phyloP scores from a whole-genome alignment of 306 rosid genomes.

The Trifolium subterraneum region DNA sequence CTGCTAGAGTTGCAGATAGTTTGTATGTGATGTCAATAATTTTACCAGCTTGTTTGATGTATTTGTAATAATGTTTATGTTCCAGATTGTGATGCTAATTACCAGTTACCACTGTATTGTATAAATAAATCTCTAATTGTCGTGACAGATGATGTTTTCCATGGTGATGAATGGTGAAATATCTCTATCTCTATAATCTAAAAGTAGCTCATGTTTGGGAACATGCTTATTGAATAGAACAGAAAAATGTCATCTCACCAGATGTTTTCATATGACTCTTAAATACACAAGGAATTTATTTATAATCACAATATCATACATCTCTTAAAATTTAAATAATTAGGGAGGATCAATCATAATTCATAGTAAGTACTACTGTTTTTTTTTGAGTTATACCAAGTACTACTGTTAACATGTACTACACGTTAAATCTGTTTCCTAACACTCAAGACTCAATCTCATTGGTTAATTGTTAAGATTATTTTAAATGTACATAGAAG shows the following conservation, averaged over 20 bases:
- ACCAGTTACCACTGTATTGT: neutral
- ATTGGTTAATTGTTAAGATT: too few relatives aligned
- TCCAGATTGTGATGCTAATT: neutral
- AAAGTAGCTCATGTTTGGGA: neutral
- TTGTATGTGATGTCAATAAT: constrained; percentile 16
- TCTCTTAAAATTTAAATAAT: too few relatives aligned
- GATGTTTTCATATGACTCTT: too few relatives aligned
- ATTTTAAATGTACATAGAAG: too few relatives aligned
- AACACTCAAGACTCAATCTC: too few relatives aligned
- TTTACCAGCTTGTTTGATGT: constrained; percentile 14
- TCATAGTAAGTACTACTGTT: too few relatives aligned
- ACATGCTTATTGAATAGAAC: neutral
- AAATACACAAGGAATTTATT: too few relatives aligned
- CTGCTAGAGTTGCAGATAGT: constrained; percentile 14
- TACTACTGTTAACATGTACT: too few relatives aligned
- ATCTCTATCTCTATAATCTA: neutral
- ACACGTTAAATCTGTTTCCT: too few relatives aligned
- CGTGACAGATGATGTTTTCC: neutral
- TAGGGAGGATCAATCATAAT: too few relatives aligned
- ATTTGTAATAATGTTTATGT: constrained; percentile 3
- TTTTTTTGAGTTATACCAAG: too few relatives aligned
- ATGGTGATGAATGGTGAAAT: neutral
- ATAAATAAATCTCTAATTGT: neutral
- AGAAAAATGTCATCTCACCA: too few relatives aligned
- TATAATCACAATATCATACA: neutral